A percentile compares a stretch with the other conserved stretches of the same genome.
Evolutionary conservation across 805 yeast species (phyloP).

Genomic region (Lipomyces orientalis): DNA sequence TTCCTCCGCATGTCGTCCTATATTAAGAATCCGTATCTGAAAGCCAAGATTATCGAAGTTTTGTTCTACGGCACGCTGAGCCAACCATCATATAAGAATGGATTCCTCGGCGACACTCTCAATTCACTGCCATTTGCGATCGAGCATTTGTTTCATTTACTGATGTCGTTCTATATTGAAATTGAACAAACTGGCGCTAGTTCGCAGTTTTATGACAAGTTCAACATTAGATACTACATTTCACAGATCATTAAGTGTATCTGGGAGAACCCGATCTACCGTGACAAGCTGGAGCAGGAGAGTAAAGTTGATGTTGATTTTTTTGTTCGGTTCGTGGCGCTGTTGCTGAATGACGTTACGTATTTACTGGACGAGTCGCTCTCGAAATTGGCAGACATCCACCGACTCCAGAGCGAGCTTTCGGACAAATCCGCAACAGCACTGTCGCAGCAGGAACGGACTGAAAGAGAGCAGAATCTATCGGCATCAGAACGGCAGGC

Average conservation of each 20-base stretch:
- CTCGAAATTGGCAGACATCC: conserved; percentile 77
- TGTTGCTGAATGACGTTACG: conserved; percentile 94
- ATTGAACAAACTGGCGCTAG: conserved; percentile 96
- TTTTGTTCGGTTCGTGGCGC: conserved; percentile 88
- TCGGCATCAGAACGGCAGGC: conserved; percentile 75
- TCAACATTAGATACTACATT: conserved; percentile 85
- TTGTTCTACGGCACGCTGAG: conserved; percentile 71
- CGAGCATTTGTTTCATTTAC: conserved; percentile 74
- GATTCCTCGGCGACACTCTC: conserved; percentile 72
- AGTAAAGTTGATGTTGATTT: conserved; percentile 75
- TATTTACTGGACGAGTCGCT: conserved; percentile 89
- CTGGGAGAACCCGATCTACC: conserved; percentile 76
- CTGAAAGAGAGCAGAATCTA: conserved; percentile 60
- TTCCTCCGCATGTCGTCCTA: conserved; percentile 67
- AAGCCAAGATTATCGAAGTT: conserved; percentile 80
- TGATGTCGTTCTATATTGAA: conserved; percentile 89
- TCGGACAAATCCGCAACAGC: conserved; percentile 41
- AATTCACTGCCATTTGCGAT: conserved; percentile 65
- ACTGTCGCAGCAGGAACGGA: conserved; percentile 37
- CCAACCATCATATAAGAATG: conserved; percentile 54
- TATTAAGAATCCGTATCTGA: conserved; percentile 92
- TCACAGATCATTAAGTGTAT: conserved; percentile 80
- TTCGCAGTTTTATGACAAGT: conserved; percentile 94
- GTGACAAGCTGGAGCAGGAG: conserved; percentile 69
- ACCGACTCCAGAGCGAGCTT: conserved; percentile 70